phyloP scores from a whole-genome alignment of 2,329 filamentous ascomycete species.

The Paraphoma sp. region DNA sequence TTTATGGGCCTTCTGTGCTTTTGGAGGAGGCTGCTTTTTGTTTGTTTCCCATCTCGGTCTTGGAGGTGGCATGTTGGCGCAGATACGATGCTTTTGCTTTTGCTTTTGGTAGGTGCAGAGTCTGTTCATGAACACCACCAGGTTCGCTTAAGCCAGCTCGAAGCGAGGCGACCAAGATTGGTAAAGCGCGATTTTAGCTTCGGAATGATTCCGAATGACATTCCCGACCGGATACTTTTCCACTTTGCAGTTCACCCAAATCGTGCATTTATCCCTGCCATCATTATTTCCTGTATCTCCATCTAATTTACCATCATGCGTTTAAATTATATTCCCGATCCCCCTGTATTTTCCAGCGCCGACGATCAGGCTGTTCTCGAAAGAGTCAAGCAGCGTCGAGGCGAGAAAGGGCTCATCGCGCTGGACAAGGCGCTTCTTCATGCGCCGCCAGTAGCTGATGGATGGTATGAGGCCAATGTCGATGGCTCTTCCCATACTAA shows the following conservation, averaged over 20 bases:
- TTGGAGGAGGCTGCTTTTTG: constrained; percentile 8
- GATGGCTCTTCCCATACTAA: not conserved
- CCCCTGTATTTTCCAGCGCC: constrained; percentile 53
- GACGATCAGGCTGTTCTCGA: constrained; percentile 60
- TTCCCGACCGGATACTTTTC: not conserved
- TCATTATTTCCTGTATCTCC: not conserved
- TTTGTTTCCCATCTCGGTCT: constrained; percentile 8
- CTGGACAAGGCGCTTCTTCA: constrained; percentile 63
- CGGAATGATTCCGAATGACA: constrained; percentile 17
- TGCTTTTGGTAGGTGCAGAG: not conserved
- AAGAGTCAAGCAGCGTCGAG: constrained; percentile 59
- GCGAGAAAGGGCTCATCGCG: constrained; percentile 57
- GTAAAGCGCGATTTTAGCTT: not conserved
- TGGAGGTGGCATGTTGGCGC: constrained; percentile 12
- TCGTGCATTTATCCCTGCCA: not conserved
- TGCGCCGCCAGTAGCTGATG: constrained; percentile 62
- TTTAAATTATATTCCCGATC: constrained; percentile 60
- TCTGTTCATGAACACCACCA: constrained; percentile 11
- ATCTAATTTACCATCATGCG: constrained; percentile 52
- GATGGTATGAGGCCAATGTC: constrained; percentile 50
- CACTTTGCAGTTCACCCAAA: not conserved
- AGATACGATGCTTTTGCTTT: too few relatives aligned
- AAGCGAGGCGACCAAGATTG: not conserved
- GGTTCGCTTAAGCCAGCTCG: not conserved
- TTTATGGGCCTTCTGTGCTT: constrained; percentile 13